Evolutionary conservation across 306 rosid genomes (phyloP), one percentile per base, ranked within the genome.

Genomic region (Albizia julibrissin): DNA sequence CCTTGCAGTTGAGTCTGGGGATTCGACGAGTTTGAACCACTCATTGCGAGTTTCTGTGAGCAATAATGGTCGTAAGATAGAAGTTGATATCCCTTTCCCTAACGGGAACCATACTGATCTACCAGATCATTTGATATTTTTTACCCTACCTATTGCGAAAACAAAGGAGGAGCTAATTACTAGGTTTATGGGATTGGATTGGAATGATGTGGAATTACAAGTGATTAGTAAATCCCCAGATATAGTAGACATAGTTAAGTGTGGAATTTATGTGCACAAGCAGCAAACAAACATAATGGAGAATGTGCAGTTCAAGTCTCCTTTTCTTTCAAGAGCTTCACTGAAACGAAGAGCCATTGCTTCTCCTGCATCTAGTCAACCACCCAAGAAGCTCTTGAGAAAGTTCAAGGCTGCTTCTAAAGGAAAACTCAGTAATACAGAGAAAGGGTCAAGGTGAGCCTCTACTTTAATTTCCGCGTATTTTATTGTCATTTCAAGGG

Each of bases 1-100:
- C 10, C 22, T 52, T 52, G 59, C 59, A 52, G 5, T 52, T 52
- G 59, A 52, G 59, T 19, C 19, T 3, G 59, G 24, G 59, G 19
- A 52, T 1, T 0, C 2, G 21, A 49, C 1, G 54, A 5, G 2
- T 49, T 0, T 1, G 21, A 4, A 0, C 1, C 8, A 6, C 24
- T 18, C n/a, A 16, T 50, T 4, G 2, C 21, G n/a, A 5, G 3
- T 52, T 52, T 52, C 10, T 52, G 10, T 18, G 10, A 52, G 22
- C 10, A 52, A 5, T 6, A 52, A 19, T 52, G 24, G 59, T 12
- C 0, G 10, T 44, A 44, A 44, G 50, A 44, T 44, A 10, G 3
- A 12, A 44, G 16, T 12, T 11, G 15, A 44, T 12, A 44, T 44
- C 16, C 5, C 15, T 10, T 12, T 44, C 50, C 4, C 50, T 2